These are phyloP conservation scores for Ogataea minuta DNA, from an alignment of 805 yeast species.

Conservation along the genomic window DNA sequence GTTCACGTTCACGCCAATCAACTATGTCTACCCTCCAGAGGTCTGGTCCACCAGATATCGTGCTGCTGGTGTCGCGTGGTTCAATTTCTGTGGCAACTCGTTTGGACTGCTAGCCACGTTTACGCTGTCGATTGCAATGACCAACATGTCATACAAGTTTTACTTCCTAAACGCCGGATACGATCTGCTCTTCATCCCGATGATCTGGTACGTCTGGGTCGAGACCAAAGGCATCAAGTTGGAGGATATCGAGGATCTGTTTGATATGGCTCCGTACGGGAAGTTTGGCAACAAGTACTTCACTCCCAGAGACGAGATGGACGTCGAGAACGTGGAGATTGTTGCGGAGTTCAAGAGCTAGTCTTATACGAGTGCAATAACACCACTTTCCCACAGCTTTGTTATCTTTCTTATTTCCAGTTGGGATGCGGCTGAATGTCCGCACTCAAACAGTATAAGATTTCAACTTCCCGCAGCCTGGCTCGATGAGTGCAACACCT, in stretches of 20 bases:
- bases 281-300: too few species aligned
- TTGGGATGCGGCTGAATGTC: too few species aligned
- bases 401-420: too few species aligned
- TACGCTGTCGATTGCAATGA: slow-evolving; percentile 37
- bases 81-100: slow-evolving; percentile 10
- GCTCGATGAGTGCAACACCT: too few species aligned
- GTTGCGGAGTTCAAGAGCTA: neutral
- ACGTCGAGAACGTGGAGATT: neutral
- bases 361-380: too few species aligned
- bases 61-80: slow-evolving; percentile 22
- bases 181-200: slow-evolving; percentile 28
- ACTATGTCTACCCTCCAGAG: slow-evolving; percentile 46
- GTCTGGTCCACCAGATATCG: slow-evolving; percentile 31
- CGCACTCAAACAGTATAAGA: too few species aligned
- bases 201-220: slow-evolving; percentile 22
- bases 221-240: slow-evolving; percentile 35
- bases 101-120: slow-evolving; percentile 34
- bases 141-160: slow-evolving; percentile 36
- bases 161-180: slow-evolving; percentile 23
- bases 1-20: slow-evolving; percentile 44
- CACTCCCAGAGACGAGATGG: neutral
- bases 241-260: too few species aligned
- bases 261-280: too few species aligned
- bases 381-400: too few species aligned
- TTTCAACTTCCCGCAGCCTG: too few species aligned